Evolutionary conservation across 805 yeast genomes (phyloP).

Genomic region (Wickerhamomyces hampshirensis): DNA sequence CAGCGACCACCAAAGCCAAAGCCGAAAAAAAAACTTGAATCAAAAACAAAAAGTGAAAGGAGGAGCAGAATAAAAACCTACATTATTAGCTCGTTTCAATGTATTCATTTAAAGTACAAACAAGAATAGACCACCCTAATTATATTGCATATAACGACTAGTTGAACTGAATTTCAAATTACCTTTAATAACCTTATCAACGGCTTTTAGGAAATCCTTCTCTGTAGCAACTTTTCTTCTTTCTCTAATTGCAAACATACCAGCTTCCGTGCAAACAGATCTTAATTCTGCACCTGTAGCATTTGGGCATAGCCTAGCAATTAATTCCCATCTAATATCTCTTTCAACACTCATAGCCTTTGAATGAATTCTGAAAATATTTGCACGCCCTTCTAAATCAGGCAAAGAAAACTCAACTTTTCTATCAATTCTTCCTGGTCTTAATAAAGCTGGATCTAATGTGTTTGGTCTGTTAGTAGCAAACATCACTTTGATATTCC

Average conservation of each 20-base stretch:
- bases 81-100: too few relatives aligned
- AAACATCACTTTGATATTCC: conserved; percentile 98
- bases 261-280: conserved; percentile 98
- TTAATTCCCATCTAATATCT: conserved; percentile 97
- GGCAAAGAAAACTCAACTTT: conserved; percentile 97
- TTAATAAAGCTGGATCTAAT: conserved; percentile 91
- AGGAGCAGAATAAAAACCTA: too few relatives aligned
- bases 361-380: conserved; percentile 94
- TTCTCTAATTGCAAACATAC: conserved; percentile 98
- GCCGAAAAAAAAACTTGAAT: background rate
- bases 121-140: conserved; percentile 35
- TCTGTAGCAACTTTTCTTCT: conserved; percentile 98
- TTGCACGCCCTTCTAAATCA: conserved; percentile 96
- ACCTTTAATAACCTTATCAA: conserved; percentile 97
- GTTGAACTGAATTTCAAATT: conserved; percentile 97
- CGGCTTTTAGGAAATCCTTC: conserved; percentile 96
- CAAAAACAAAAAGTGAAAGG: too few relatives aligned
- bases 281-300: conserved; percentile 98
- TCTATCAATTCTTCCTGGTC: conserved; percentile 99
- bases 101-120: background rate
- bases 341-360: conserved; percentile 98
- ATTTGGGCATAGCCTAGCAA: conserved; percentile 95
- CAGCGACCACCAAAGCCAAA: too few relatives aligned
- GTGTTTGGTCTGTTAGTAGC: conserved; percentile 99
- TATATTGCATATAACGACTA: conserved; percentile 97